Evolutionary conservation across 1,284 basidiomycete genomes (phyloP).

Genomic region (Pseudozyma sp.): DNA sequence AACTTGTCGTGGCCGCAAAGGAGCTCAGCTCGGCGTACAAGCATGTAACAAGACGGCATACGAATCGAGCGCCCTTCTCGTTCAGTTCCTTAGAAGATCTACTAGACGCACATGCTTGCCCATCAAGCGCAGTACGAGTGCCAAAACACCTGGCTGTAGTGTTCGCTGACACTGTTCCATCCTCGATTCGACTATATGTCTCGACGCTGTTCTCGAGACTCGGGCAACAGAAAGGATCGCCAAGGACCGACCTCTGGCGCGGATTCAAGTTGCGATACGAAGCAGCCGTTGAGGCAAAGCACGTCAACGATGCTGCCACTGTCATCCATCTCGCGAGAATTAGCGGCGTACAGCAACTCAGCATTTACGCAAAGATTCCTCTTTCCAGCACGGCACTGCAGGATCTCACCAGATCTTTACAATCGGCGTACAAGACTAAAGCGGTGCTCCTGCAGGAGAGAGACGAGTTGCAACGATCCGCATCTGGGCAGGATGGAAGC

Average conservation of each 20-base stretch:
- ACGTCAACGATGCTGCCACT: conserved; percentile 20
- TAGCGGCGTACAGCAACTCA: conserved; percentile 30
- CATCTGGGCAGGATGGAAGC: background rate
- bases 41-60: background rate
- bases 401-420: conserved; percentile 4
- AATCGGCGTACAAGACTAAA: conserved; percentile 19
- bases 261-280: conserved; percentile 11
- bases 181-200: conserved; percentile 27
- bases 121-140: conserved; percentile 7
- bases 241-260: conserved; percentile 4
- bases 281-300: conserved; percentile 22
- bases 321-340: conserved; percentile 32
- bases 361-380: conserved; percentile 14
- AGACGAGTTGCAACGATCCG: background rate
- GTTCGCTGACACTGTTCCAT: conserved; percentile 27
- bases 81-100: conserved; percentile 18
- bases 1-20: conserved; percentile 4
- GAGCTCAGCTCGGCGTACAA: background rate
- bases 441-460: conserved; percentile 5
- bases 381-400: conserved; percentile 3
- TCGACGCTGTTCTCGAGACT: conserved; percentile 13
- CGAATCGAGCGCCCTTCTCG: conserved; percentile 4
- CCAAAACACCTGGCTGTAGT: conserved; percentile 34
- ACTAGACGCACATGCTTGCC: conserved; percentile 5
- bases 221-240: background rate